Conservation (phyloP, 1,284 basidiomycete genomes). For the Veloboletus limbatus region DNA sequence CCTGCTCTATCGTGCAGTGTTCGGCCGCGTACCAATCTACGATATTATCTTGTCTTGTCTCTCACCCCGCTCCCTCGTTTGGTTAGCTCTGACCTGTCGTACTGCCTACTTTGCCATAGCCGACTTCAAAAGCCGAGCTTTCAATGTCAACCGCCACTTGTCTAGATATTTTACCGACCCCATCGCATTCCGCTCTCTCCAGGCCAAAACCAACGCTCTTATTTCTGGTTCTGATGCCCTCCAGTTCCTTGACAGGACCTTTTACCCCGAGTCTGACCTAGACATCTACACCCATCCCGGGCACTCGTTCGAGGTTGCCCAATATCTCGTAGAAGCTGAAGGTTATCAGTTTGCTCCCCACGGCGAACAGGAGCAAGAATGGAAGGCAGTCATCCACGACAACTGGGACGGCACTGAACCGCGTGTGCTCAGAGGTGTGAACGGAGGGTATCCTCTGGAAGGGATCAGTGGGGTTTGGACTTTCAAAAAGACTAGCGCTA, state of each 20-base stretch:
- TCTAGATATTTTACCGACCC: constrained; percentile 28
- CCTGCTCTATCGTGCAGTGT: constrained; percentile 2
- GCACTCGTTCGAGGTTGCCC: constrained; percentile 25
- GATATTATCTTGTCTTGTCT: constrained; percentile 19
- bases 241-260: constrained; percentile 45
- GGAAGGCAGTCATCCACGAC: constrained; percentile 8
- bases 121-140: constrained; percentile 19
- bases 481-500: constrained; percentile 11
- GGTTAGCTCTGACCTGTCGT: constrained; percentile 18
- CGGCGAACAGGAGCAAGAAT: constrained; percentile 5
- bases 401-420: constrained; percentile 20
- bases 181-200: constrained; percentile 42
- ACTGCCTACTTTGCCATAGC: constrained; percentile 2
- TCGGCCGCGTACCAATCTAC: constrained; percentile 22
- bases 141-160: constrained; percentile 28
- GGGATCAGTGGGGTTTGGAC: constrained; percentile 18
- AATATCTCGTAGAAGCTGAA: constrained; percentile 27
- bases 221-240: constrained; percentile 51
- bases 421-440: not conserved
- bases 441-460: constrained; percentile 1
- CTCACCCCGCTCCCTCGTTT: constrained; percentile 17
- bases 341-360: constrained; percentile 30
- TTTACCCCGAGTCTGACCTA: constrained; percentile 46
- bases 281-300: constrained; percentile 43
- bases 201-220: constrained; percentile 41